Conservation (phyloP, 176 grass and related monocot species). For the Rhynchospora tenuis region DNA sequence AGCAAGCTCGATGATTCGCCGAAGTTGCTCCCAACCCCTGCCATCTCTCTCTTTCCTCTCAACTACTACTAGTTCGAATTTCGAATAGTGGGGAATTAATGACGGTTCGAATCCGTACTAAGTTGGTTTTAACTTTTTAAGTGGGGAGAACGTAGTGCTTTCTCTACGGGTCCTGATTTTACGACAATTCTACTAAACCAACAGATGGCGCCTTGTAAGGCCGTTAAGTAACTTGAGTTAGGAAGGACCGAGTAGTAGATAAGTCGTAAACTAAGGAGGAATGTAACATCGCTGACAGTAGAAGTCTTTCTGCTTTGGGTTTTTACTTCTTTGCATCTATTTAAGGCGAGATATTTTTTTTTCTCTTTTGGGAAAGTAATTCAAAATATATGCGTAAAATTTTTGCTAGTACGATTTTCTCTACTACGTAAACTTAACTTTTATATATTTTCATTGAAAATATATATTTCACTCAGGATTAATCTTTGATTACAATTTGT, state of each 20-base stretch:
- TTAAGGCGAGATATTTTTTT: neutral
- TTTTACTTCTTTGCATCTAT: neutral
- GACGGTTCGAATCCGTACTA: neutral
- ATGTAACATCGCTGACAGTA: neutral
- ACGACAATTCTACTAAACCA: neutral
- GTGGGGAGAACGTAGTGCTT: neutral
- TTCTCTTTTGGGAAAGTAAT: too few species aligned
- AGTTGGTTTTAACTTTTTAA: neutral
- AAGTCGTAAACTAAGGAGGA: neutral
- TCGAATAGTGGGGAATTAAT: too few species aligned
- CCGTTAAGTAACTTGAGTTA: neutral
- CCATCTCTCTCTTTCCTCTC: constrained; percentile 1
- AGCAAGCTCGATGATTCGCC: neutral
- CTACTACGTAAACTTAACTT: too few species aligned
- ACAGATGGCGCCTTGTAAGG: too few species aligned
- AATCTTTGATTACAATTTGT: too few species aligned
- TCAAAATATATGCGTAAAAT: too few species aligned
- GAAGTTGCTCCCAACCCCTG: neutral
- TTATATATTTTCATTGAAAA: too few species aligned
- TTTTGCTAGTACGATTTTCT: too few species aligned
- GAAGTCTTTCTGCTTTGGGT: neutral
- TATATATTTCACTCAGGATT: too few species aligned
- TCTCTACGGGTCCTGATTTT: neutral
- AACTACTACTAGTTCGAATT: neutral
- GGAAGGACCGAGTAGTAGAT: neutral